A percentile compares a stretch with the other conserved stretches of the same genome.
phyloP scores from a whole-genome alignment of 495 filamentous ascomycete genomes.

The Talaromyces borbonicus region DNA sequence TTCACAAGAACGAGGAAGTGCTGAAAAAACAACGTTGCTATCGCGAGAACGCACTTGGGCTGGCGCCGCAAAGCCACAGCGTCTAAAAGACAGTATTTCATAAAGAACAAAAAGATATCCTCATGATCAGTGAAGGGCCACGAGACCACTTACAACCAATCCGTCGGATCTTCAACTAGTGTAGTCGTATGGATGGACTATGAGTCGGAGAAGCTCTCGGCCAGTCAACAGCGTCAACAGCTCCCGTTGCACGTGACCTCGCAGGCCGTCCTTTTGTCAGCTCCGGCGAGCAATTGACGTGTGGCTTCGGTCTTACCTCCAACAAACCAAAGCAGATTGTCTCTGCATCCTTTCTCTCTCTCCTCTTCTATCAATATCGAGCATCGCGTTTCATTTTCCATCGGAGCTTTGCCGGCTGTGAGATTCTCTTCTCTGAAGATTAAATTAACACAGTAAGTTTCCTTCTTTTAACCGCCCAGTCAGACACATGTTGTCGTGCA shows the following conservation, averaged over 20 bases:
- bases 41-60: no score
- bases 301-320: background rate
- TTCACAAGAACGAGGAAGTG: no score
- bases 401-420: constrained; percentile 2
- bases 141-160: background rate
- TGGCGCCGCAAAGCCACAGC: no score
- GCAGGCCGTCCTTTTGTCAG: constrained; percentile 7
- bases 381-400: background rate
- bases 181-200: no score
- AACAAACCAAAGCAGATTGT: background rate
- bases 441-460: no score
- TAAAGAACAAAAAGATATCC: no score
- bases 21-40: no score
- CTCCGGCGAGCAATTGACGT: constrained; percentile 6
- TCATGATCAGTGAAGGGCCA: background rate
- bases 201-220: constrained; percentile 1
- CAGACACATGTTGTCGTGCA: background rate
- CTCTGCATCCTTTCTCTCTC: background rate
- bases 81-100: no score
- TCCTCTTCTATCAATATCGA: background rate
- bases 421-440: no score
- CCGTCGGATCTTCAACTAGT: no score
- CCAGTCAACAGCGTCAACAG: background rate
- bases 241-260: constrained; percentile 4
- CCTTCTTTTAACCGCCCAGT: no score